Conservation (phyloP, 140 eudicot species). For the Cichorium intybus region DNA sequence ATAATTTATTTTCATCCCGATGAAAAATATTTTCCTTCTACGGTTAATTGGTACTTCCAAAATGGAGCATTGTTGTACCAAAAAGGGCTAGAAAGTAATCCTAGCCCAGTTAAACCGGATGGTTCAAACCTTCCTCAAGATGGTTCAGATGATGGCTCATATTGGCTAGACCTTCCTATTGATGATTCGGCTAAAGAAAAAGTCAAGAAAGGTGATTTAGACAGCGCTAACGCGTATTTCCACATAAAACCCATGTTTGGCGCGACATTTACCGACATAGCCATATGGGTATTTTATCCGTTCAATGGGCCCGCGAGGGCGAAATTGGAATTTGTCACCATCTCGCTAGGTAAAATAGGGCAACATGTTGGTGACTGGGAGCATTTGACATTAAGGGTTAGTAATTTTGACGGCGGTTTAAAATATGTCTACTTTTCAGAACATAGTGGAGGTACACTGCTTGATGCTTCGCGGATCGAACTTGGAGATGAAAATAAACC, state of each 20-base stretch:
- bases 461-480: conserved; percentile 37
- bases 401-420: conserved; percentile 43
- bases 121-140: conserved; percentile 60
- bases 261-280: conserved; percentile 41
- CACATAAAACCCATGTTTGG: conserved; percentile 52
- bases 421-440: conserved; percentile 36
- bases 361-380: conserved; percentile 60
- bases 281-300: conserved; percentile 54
- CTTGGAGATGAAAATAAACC: conserved; percentile 34
- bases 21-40: conserved; percentile 48
- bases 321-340: conserved; percentile 27
- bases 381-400: conserved; percentile 44
- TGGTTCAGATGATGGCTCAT: conserved; percentile 40
- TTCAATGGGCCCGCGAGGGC: conserved; percentile 45
- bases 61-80: conserved; percentile 51
- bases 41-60: conserved; percentile 44
- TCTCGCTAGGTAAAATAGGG: conserved; percentile 48
- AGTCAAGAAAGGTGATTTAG: conserved; percentile 35
- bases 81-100: conserved; percentile 35
- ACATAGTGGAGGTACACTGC: conserved; percentile 45
- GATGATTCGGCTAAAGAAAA: conserved; percentile 27
- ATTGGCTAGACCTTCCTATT: conserved; percentile 44
- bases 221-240: conserved; percentile 37
- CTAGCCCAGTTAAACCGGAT: conserved; percentile 27
- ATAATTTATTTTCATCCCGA: conserved; percentile 44